phyloP scores from a whole-genome alignment of 176 grass and related monocot genomes.

The Triticum turgidum region DNA sequence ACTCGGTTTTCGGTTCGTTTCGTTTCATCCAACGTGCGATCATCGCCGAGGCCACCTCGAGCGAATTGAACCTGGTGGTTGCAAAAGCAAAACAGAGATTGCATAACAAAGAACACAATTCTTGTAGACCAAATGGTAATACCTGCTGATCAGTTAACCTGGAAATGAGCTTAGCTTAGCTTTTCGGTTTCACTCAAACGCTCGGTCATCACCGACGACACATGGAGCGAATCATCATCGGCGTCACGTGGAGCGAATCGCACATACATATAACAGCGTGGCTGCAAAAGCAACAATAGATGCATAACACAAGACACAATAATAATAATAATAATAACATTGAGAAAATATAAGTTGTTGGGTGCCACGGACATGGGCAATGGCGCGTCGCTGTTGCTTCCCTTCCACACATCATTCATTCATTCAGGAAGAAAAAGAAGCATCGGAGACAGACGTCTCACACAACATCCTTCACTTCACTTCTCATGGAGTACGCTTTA shows the following conservation, averaged over 20 bases:
- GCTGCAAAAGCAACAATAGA: neutral
- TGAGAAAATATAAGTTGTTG: neutral
- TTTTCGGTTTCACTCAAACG: no score
- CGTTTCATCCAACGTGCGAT: neutral
- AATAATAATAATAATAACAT: neutral
- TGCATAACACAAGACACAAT: neutral
- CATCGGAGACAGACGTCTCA: neutral
- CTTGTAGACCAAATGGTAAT: no score
- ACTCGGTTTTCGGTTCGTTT: neutral
- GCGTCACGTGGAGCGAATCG: no score
- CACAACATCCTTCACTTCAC: neutral
- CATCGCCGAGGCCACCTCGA: neutral
- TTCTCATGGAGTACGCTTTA: neutral
- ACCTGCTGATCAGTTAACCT: no score
- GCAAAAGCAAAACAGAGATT: no score
- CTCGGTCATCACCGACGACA: no score
- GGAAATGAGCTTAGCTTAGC: no score
- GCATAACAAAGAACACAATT: no score
- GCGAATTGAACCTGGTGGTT: no score
- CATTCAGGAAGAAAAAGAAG: neutral
- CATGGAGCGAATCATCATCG: no score
- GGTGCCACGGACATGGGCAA: neutral
- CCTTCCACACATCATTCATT: neutral
- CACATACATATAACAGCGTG: neutral
- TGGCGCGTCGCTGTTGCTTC: constrained; percentile 36